Evolutionary conservation across 768 basidiomycete species (phyloP), one percentile per base, ranked within the genome.

Genomic region (Fistulinella prunicolor): DNA sequence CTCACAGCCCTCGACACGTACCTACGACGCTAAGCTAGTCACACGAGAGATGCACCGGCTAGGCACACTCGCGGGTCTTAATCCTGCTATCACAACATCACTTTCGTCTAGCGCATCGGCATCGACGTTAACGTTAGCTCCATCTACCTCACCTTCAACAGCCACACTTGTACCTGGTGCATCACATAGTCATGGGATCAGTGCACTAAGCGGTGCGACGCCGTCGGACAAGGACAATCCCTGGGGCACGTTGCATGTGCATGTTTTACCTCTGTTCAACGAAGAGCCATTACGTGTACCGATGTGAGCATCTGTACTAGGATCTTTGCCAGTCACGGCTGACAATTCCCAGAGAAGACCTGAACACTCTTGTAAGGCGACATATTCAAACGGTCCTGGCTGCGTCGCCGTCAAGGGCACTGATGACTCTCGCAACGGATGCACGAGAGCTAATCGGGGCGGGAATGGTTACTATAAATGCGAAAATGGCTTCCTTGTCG

Each of bases 401-500:
- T 20, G 79, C 82, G 6, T 78, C 82, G 1, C 89, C 89, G 0
- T 79, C 86, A 3, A 85, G 80, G 51, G 86, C 91, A 6, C 68
- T 96, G 34, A 70, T 78, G 0, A 80, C 81, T 8, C 77, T 97
- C 10, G 87, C 89, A 47, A 70, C 78, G 44, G 92, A 94, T 66
- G 81, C 92, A 0, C 75, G 81, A 17, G 93, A 94, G 51, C 76
- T 97, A 39, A 87, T 95, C 45, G 81, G 81, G 1, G 78, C 83
- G 2, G 94, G 94, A 10, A 97, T 95, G 91, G 80, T 93, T 43
- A 97, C 93, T 3, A 75, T 97, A 21, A 93, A 90, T 56, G 83
- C 91, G 0, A 94, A 90, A 59, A 74, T 97, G 6, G 72, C 77
- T 24, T 82, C 78, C 4, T 71, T 87, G 9, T 86, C 92, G 22